phyloP scores from a whole-genome alignment of 2,329 filamentous ascomycete genomes.

The Botrytis deweyae region DNA sequence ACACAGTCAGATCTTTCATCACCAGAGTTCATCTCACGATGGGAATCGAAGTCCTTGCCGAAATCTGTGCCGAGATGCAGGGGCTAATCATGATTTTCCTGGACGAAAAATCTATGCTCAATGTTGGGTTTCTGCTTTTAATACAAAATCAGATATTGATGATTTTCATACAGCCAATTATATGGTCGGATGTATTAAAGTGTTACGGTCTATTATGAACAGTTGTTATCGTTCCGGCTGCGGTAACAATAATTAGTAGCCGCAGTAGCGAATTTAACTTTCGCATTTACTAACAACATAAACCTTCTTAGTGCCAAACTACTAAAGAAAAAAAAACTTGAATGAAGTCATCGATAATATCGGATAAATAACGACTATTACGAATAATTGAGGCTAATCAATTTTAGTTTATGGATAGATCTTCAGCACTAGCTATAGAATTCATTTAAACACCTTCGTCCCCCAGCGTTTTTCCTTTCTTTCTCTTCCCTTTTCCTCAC shows the following conservation, averaged over 20 bases:
- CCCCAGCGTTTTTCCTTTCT: not conserved
- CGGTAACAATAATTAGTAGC: not conserved
- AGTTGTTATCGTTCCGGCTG: not conserved
- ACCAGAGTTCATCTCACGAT: not conserved
- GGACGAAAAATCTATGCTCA: accelerated
- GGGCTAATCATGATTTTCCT: not conserved
- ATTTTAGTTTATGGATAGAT: not conserved
- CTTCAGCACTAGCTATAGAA: not conserved
- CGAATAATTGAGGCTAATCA: not conserved
- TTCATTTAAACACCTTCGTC: not conserved
- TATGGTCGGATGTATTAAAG: accelerated
- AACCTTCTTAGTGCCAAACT: not conserved
- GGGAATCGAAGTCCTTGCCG: not conserved
- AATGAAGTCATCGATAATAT: not conserved
- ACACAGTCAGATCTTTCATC: not conserved
- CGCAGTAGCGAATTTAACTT: not conserved
- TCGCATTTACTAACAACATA: not conserved
- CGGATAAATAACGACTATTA: not conserved
- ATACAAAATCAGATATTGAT: not conserved
- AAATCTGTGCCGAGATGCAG: not conserved
- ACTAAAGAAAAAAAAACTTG: not conserved
- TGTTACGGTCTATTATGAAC: not conserved
- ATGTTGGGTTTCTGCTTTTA: not conserved
- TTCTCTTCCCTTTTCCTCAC: not conserved
- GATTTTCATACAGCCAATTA: not conserved